Evolutionary conservation across 2,329 filamentous ascomycete genomes (phyloP), one percentile per base, ranked within the genome.

Genomic region (Ceratocystis destructans): DNA sequence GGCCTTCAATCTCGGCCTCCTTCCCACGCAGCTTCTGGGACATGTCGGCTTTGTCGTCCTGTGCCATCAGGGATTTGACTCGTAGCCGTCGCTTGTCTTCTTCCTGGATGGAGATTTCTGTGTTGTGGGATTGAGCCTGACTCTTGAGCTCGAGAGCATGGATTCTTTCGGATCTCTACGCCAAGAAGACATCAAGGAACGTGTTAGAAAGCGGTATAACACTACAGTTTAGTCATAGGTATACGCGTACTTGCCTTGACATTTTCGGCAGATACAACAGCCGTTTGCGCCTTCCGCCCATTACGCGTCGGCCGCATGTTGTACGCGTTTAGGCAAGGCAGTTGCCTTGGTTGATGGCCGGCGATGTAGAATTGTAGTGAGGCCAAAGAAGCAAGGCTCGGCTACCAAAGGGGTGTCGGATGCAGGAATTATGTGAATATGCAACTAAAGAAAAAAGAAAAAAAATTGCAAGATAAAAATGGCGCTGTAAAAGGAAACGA

Each of bases 81-180:
- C 84, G 84, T 64, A 90, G 76, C 69, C 86, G 82, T 61, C 92
- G 85, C 48, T 83, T 79, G 68, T 87, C 84, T 74, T 97, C 92
- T 70, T 90, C 85, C 71, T 89, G 88, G 70, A 84, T 77, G 66
- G 95, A 79, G 10, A 87, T 78, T 64, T 89, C 82, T 45, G 87
- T 68, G 82, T 80, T 70, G 87, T 84, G 73, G 92, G 89, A 71
- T 83, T 83, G 68, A 88, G 76, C 73, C 95, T 89, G 64, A 91
- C 80, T 28, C 79, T 75, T 69, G 82, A 80, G 45, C 82, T 76
- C 57, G n/a, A 68, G 64, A 20, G 63, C 61, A 46, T 67, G 45
- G 22, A 67, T 69, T 67, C 70, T 55, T 55, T 63, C 25, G 28
- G 66, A 68, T 53, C 66, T 64, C 66, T 68, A 50, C 25, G 46